These are phyloP conservation scores for Fraxinus cuspidata DNA, from an alignment of 257 asterid genomes.

Conservation along the genomic window DNA sequence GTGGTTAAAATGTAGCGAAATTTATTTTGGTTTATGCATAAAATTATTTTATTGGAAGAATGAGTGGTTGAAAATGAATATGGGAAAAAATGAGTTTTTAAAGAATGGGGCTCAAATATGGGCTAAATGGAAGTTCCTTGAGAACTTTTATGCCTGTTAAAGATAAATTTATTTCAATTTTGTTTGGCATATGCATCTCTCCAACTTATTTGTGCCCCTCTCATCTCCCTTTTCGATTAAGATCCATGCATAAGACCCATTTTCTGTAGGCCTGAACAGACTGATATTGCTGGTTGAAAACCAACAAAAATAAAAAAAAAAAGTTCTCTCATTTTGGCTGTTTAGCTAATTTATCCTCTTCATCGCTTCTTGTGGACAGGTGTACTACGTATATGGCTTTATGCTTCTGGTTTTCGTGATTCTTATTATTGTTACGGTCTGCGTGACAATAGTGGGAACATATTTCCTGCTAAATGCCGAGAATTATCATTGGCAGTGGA, in stretches of 20 bases:
- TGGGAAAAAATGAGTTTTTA: too few species aligned
- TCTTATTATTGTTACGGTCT: constrained; percentile 60
- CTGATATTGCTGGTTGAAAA: background rate
- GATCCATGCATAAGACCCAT: background rate
- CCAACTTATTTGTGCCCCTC: background rate
- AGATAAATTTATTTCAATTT: background rate
- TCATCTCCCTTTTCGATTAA: background rate
- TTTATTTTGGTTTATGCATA: too few species aligned
- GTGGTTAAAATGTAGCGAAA: too few species aligned
- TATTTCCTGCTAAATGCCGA: constrained; percentile 70
- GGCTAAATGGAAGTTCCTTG: background rate
- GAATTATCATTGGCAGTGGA: constrained; percentile 78
- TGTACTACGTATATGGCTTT: constrained; percentile 67
- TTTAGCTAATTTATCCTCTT: background rate
- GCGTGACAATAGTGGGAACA: constrained; percentile 66
- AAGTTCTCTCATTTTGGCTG: background rate
- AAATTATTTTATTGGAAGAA: too few species aligned
- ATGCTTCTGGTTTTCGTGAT: constrained; percentile 67
- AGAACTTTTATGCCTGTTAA: background rate
- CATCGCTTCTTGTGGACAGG: constrained; percentile 36
- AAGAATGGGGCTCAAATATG: too few species aligned
- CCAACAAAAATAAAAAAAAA: too few species aligned
- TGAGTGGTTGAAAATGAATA: too few species aligned
- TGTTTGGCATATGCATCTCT: background rate
- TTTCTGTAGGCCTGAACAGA: background rate